Evolutionary conservation across 331 rosid genomes (phyloP), one percentile per base, ranked within the genome.

Genomic region (Pyracantha coccinea): DNA sequence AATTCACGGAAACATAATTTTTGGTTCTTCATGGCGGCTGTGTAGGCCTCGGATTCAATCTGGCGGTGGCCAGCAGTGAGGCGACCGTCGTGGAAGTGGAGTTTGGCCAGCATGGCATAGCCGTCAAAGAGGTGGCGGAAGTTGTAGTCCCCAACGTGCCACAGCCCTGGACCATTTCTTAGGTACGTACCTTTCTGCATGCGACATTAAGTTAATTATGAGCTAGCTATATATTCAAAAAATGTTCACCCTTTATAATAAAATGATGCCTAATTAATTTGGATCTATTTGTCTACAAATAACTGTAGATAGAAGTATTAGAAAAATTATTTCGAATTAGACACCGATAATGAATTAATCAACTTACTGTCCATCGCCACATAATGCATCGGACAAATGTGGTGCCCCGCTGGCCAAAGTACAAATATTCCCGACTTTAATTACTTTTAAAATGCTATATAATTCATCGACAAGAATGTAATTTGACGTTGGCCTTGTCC

Each of bases 61-160:
- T 95, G 99, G 7, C 99, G 90, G 79, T 95, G 99, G 50, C 93
- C 91, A 5, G 85, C 90, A 1, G 78, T 45, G 14, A 95, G 63
- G 19, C 82, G 87, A 9, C 99, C 97, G 0, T 87, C 47, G 13
- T 83, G 77, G 14, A 95, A 85, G 5, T 81, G 79, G 17, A 95
- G 98, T 75, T 83, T 89, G 65, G 85, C 97, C 0, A 95, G 66
- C 3, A 91, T 95, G 16, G 99, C 99, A 35, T 92, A 95, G 7
- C 99, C 99, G 75, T 95, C 99, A 52, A 95, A 95, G 31, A 95
- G 93, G 77, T 95, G 99, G 53, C 98, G 85, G 85, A 95, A 92
- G 83, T 89, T 82, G 87, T 95, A 88, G 77, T 92, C 87, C 4
- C 89, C 98, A 10, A 92, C 89, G 81, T 88, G 73, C 99, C 99